Evolutionary conservation across 306 rosid genomes (phyloP), one percentile per base, ranked within the genome.

Genomic region (Rosa lucieae): DNA sequence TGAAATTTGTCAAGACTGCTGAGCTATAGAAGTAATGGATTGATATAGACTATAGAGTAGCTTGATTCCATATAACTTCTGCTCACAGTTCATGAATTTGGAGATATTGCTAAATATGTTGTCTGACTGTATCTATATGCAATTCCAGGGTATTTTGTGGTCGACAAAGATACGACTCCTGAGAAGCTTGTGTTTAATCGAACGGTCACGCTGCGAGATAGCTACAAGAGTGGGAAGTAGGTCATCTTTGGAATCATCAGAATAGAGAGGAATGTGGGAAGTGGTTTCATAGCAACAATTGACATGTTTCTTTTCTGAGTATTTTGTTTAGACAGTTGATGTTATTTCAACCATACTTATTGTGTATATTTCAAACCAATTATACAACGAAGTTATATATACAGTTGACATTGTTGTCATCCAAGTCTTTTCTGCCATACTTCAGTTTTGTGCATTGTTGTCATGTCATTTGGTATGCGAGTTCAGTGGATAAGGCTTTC

Each of bases 151-250:
- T 96, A 93, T 89, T 96, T 96, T 85, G 91, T 80, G 78, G 96
- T 96, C 4, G 98, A 96, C 80, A 85, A 75, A 82, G 98, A 96
- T 78, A 90, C 99, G 0, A 87, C 93, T 80, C 80, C 91, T 5
- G 98, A 88, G 71, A 96, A 91, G 76, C 94, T 93, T 39, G 89
- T 96, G 70, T 93, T 96, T 29, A 95, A 95, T 72, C 87, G 98
- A 63, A 93, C 99, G 0, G 99, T 95, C 70, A 95, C 96, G 1
- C 84, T 95, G 43, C 85, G 86, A 83, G 99, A 87, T 78, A 89
- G 91, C 87, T 92, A 90, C 59, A 95, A 90, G 79, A 85, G 89
- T 79, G 97, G 90, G 79, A 95, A 91, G 73, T 92, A 92, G 85
- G 84, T 66, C 47, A n/a, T 8, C 75, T 9, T 69, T 35, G 67